Conservation (phyloP, 768 basidiomycete genomes). For the Leucosporidium scottii region DNA sequence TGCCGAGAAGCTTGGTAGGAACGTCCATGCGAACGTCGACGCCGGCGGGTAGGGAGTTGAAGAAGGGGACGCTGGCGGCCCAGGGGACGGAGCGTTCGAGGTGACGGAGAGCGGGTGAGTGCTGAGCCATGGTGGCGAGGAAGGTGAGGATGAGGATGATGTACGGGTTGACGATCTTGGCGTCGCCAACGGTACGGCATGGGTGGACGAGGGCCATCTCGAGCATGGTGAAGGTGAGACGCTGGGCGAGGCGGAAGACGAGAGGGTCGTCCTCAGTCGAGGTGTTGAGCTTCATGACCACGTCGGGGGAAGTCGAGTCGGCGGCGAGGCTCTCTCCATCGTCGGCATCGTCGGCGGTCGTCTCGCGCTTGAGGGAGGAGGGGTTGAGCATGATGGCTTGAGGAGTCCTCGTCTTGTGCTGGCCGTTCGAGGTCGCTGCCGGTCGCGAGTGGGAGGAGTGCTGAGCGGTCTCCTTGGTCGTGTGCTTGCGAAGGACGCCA, state of each 20-base stretch:
- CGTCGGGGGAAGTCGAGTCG: conserved; percentile 7
- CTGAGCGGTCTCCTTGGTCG: background rate
- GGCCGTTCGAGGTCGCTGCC: background rate
- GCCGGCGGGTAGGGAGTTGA: conserved; percentile 49
- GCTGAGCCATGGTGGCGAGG: conserved; percentile 66
- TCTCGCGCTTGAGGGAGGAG: background rate
- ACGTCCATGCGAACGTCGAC: conserved; percentile 39
- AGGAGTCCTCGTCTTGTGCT: conserved; percentile 7
- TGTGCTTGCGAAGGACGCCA: conserved; percentile 56
- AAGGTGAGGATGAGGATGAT: conserved; percentile 81
- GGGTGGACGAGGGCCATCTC: conserved; percentile 60
- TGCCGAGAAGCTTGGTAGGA: conserved; percentile 57
- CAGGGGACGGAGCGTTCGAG: conserved; percentile 79
- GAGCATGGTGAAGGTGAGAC: conserved; percentile 72
- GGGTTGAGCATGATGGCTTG: conserved; percentile 33
- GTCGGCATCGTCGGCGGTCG: background rate
- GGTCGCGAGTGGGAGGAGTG: background rate
- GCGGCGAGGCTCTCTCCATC: background rate
- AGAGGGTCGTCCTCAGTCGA: conserved; percentile 51
- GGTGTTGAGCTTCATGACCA: conserved; percentile 33
- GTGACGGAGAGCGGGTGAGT: conserved; percentile 54
- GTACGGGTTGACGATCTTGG: conserved; percentile 68
- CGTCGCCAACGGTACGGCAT: conserved; percentile 47
- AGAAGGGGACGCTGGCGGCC: conserved; percentile 62
- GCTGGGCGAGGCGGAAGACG: conserved; percentile 64